Percentiles rank a stretch among this genome's conserved stretches.
These are phyloP conservation scores for Pyricularia grisea DNA, from an alignment of 2,329 filamentous ascomycete species.

Conservation along the genomic window DNA sequence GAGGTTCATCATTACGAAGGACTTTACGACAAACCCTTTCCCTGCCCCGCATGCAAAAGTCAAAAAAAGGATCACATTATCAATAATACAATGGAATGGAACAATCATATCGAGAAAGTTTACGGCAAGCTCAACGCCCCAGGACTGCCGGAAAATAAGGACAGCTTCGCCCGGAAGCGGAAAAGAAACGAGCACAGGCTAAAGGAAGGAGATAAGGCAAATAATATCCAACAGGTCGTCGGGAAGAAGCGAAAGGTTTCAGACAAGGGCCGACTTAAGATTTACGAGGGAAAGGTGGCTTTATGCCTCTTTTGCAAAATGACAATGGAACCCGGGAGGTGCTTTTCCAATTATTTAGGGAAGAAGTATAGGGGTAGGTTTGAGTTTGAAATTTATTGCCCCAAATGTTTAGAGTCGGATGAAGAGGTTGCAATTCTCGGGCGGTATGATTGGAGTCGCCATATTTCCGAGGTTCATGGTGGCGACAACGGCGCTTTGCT, in stretches of 20 bases:
- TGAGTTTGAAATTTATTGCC: neutral
- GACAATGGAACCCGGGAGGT: neutral
- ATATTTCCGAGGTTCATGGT: neutral
- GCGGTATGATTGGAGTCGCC: neutral
- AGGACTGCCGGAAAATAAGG: neutral
- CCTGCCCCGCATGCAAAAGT: neutral
- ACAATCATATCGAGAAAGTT: neutral
- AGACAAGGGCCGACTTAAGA: neutral
- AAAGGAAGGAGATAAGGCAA: neutral
- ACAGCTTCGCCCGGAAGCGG: neutral
- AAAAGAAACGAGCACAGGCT: neutral
- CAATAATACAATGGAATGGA: neutral
- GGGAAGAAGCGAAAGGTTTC: neutral
- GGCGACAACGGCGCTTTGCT: neutral
- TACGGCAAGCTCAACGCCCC: constrained; percentile 1
- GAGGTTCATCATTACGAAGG: neutral
- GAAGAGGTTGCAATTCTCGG: neutral
- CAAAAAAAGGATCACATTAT: neutral
- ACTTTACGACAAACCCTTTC: neutral
- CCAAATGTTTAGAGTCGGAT: neutral
- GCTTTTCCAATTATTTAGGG: neutral
- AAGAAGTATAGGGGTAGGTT: neutral
- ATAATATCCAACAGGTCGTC: neutral
- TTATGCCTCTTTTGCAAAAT: neutral
- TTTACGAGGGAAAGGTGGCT: neutral